Percentiles rank a stretch among this genome's conserved stretches.
Evolutionary conservation across 163 green algal genomes (phyloP).

Genomic region (Scenedesmus sp.): DNA sequence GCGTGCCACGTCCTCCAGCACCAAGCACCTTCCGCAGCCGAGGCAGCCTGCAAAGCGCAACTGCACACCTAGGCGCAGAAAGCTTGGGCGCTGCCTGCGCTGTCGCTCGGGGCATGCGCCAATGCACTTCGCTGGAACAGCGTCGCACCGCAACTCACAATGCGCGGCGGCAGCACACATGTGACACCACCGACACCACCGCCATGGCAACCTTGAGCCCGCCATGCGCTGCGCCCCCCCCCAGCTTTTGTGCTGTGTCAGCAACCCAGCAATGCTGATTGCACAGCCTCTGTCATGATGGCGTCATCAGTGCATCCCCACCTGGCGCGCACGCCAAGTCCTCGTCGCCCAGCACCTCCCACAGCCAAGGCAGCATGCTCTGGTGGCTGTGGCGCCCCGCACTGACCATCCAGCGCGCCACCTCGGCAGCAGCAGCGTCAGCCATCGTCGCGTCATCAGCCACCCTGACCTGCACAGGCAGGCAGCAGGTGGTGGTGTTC

Average conservation of each 20-base stretch:
- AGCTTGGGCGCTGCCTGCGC: neutral
- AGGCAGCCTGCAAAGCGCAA: slow-evolving; percentile 46
- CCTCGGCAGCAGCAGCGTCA: neutral
- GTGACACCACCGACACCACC: too few relatives aligned
- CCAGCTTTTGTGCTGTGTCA: too few relatives aligned
- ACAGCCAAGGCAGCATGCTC: slow-evolving; percentile 52
- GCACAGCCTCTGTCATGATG: too few relatives aligned
- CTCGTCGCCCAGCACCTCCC: slow-evolving; percentile 43
- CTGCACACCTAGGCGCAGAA: too few relatives aligned
- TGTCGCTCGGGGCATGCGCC: too few relatives aligned
- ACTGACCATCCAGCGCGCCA: slow-evolving; percentile 31
- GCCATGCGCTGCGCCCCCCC: too few relatives aligned
- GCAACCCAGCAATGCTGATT: too few relatives aligned
- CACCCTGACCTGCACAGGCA: slow-evolving; percentile 29
- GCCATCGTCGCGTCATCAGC: neutral
- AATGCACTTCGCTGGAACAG: neutral
- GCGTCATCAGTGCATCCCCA: neutral
- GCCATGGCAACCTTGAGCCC: too few relatives aligned
- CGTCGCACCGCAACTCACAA: neutral
- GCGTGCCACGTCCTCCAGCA: slow-evolving; percentile 20
- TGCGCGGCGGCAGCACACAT: too few relatives aligned
- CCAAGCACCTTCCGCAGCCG: slow-evolving; percentile 47
- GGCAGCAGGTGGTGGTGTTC: neutral
- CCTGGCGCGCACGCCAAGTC: slow-evolving; percentile 45
- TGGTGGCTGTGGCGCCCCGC: slow-evolving; percentile 39